phyloP scores from a whole-genome alignment of 140 eudicot genomes.

The Artemisia princeps region DNA sequence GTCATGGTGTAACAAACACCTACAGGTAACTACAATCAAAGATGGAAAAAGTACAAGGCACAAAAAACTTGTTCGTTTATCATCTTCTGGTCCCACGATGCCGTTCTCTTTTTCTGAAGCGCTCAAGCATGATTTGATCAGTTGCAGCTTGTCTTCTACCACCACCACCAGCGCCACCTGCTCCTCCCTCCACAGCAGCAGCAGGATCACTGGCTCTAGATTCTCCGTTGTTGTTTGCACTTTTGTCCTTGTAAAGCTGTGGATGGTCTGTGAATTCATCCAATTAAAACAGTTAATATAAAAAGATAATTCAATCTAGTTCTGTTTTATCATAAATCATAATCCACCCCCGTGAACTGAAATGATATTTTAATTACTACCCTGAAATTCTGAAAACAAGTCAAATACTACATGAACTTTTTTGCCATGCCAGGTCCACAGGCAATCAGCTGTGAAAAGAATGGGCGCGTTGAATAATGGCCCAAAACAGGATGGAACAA shows the following conservation, averaged over 20 bases:
- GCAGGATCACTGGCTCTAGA: conserved; percentile 48
- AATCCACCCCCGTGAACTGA: too few relatives aligned
- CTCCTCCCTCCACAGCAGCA: conserved; percentile 45
- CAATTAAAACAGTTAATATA: background rate
- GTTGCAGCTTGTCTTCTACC: conserved; percentile 89
- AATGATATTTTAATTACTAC: background rate
- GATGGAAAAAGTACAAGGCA: conserved; percentile 10
- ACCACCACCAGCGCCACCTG: conserved; percentile 53
- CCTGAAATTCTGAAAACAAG: background rate
- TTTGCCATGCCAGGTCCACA: background rate
- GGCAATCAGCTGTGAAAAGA: background rate
- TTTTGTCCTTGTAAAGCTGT: conserved; percentile 59
- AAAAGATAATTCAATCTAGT: background rate
- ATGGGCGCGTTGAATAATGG: background rate
- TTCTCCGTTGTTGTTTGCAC: conserved; percentile 44
- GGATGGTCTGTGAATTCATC: conserved; percentile 58
- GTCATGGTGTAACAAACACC: background rate
- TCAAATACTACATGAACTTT: background rate
- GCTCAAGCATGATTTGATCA: conserved; percentile 85
- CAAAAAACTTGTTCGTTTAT: conserved; percentile 5
- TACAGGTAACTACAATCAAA: background rate
- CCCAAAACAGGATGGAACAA: background rate
- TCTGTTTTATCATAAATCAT: too few relatives aligned
- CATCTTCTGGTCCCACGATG: conserved; percentile 80
- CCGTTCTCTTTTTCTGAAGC: conserved; percentile 91